These are phyloP conservation scores for Coffea canephora DNA, from an alignment of 257 asterid genomes.

Conservation along the genomic window DNA sequence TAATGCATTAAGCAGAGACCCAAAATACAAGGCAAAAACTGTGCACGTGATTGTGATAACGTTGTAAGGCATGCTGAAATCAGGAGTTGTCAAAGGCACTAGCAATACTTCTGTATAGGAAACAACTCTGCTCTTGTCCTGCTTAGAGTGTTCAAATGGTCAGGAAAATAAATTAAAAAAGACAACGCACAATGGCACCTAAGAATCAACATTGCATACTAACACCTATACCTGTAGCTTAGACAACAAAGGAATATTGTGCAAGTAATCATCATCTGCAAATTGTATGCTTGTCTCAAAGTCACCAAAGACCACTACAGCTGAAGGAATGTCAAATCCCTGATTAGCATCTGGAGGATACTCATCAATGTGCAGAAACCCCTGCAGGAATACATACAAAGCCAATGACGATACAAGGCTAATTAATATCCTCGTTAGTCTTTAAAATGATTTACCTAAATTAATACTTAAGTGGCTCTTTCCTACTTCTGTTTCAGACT, in stretches of 20 bases:
- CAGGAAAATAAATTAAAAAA: conserved; percentile 10
- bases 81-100: conserved; percentile 98
- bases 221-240: conserved; percentile 61
- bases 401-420: background rate
- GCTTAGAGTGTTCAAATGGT: conserved; percentile 23
- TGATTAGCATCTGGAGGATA: conserved; percentile 99
- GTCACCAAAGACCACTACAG: conserved; percentile 63
- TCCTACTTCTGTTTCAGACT: background rate
- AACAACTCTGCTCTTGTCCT: conserved; percentile 59
- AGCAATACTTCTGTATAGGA: conserved; percentile 93
- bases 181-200: conserved; percentile 3
- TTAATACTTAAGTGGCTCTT: background rate
- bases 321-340: conserved; percentile 98
- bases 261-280: conserved; percentile 35
- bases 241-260: conserved; percentile 55
- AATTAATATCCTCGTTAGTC: no score
- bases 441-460: background rate
- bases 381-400: conserved; percentile 51
- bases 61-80: conserved; percentile 99
- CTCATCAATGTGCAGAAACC: conserved; percentile 93
- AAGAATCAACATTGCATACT: background rate
- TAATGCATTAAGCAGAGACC: conserved; percentile 86
- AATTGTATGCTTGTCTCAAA: conserved; percentile 53
- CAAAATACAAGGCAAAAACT: conserved; percentile 88
- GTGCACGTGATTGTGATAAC: conserved; percentile 98